A percentile compares a stretch with the other conserved stretches of the same genome.
These are phyloP conservation scores for Phytopythium litorale DNA, from an alignment of 352 stramenopile genomes.

Conservation along the genomic window DNA sequence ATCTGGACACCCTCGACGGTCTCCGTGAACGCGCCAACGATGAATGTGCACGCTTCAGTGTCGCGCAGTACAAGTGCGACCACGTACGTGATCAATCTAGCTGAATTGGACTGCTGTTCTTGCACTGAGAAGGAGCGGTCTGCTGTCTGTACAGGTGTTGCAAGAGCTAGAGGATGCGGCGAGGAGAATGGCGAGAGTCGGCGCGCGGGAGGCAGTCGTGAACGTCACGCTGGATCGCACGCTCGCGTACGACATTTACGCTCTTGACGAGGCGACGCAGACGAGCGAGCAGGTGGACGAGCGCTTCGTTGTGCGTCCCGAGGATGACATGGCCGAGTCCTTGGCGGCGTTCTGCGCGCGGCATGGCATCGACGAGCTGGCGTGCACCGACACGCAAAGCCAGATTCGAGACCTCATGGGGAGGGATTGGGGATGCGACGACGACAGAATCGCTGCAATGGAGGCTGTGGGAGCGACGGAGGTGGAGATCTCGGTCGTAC, in stretches of 20 bases:
- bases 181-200: constrained; percentile 33
- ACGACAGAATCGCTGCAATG: constrained; percentile 1
- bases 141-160: constrained; percentile 17
- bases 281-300: constrained; percentile 16
- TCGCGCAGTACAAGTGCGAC: constrained; percentile 30
- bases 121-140: not conserved
- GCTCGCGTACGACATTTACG: constrained; percentile 36
- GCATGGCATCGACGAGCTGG: constrained; percentile 13
- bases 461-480: not conserved
- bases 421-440: constrained; percentile 48
- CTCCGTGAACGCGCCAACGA: constrained; percentile 22
- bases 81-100: constrained; percentile 10
- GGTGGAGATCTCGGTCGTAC: constrained; percentile 11
- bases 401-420: constrained; percentile 25
- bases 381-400: constrained; percentile 10
- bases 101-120: too few species aligned
- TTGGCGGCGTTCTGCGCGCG: constrained; percentile 26
- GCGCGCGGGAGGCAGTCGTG: constrained; percentile 39
- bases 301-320: constrained; percentile 27
- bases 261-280: constrained; percentile 9
- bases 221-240: constrained; percentile 59
- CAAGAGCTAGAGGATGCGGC: constrained; percentile 20
- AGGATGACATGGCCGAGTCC: constrained; percentile 28
- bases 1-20: constrained; percentile 31
- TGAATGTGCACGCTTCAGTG: constrained; percentile 17